Base-by-base conservation (phyloP, 1,284 basidiomycete genomes). In the Moesziomyces globuligerus region DNA sequence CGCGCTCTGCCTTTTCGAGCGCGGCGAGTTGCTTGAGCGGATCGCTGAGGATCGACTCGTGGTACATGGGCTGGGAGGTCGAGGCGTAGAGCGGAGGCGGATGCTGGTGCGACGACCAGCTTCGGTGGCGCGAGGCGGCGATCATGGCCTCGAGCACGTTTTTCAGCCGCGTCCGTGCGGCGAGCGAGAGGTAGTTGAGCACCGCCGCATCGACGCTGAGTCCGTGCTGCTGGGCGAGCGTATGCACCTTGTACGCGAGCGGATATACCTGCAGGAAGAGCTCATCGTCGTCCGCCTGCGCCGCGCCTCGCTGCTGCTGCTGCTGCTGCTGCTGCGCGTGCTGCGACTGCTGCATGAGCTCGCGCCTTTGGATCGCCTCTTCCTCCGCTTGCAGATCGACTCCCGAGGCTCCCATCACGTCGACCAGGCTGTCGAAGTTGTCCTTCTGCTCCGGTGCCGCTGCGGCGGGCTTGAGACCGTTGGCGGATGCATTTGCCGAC, bases 71-170 rank as follows among this genome's bases (percentile, higher is more conserved):
- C 11, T 60, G 40, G 11, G 42, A 54, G 4, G 69, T 50, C 21
- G 68, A 55, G 20, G 61, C 49, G 34, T 50, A 67, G 24, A 75
- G 21, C 4, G 79, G 76, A 15, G 80, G 76, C 13, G 62, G 51
- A 20, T 80, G 75, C 25, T 78, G 72, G 48, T 80, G 74, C 10
- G 77, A 69, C 6, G 76, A 73, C 79, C 79, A 81, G 48, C 62
- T 67, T 17, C 80, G 75, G 46, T 82, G 80, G 5, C 80, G 67
- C 6, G 78, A 76, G 7, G 75, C 64, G 13, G 67, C 60, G 25
- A 82, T 67, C 80, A 82, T 82, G 34, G 47, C 48, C 42, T 81
- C 80, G 36, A 80, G 56, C 18, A 82, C 55, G 47, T 79, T 81
- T 36, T 78, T 77, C 59, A 81, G 62, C 3, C 80, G 57, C 20